A percentile compares a stretch with the other conserved stretches of the same genome.
phyloP scores from a whole-genome alignment of 345 rosid species.

The Moricandia arvensis region DNA sequence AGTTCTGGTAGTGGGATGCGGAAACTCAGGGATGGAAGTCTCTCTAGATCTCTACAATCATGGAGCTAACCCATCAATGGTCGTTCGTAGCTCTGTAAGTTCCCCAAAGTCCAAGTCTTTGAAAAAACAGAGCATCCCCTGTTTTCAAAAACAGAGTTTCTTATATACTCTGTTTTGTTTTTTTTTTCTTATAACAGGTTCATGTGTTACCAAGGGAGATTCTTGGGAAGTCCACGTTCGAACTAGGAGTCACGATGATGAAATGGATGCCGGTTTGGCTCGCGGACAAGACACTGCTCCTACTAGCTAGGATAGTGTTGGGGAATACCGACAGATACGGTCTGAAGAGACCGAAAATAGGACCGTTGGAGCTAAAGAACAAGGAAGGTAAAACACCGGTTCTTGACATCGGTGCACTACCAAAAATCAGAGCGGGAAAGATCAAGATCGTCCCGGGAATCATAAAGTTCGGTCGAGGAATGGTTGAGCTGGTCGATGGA shows the following conservation, averaged over 20 bases:
- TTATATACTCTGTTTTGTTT: neutral
- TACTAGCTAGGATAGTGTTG: slow-evolving; percentile 52
- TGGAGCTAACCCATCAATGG: slow-evolving; percentile 73
- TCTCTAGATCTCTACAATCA: slow-evolving; percentile 78
- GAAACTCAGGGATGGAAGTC: slow-evolving; percentile 93
- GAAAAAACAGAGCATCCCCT: neutral
- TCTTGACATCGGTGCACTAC: slow-evolving; percentile 67
- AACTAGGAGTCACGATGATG: slow-evolving; percentile 56
- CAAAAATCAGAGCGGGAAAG: slow-evolving; percentile 66
- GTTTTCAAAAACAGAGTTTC: neutral
- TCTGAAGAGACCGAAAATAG: slow-evolving; percentile 56
- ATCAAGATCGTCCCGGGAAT: slow-evolving; percentile 74
- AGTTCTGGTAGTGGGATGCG: slow-evolving; percentile 83
- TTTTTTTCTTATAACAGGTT: slow-evolving; percentile 45
- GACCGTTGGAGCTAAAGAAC: slow-evolving; percentile 70
- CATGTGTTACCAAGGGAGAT: slow-evolving; percentile 86
- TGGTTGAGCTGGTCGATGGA: slow-evolving; percentile 68
- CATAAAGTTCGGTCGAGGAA: slow-evolving; percentile 49
- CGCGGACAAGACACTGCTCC: slow-evolving; percentile 61
- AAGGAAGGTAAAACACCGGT: slow-evolving; percentile 78
- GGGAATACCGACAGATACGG: slow-evolving; percentile 70
- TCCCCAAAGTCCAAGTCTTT: neutral
- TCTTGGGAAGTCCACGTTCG: slow-evolving; percentile 70
- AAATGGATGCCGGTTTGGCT: slow-evolving; percentile 69
- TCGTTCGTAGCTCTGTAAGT: slow-evolving; percentile 79